Percentiles rank a stretch among this genome's conserved stretches.
Evolutionary conservation across 1,284 basidiomycete genomes (phyloP).

Genomic region (Rhodofomes roseus): DNA sequence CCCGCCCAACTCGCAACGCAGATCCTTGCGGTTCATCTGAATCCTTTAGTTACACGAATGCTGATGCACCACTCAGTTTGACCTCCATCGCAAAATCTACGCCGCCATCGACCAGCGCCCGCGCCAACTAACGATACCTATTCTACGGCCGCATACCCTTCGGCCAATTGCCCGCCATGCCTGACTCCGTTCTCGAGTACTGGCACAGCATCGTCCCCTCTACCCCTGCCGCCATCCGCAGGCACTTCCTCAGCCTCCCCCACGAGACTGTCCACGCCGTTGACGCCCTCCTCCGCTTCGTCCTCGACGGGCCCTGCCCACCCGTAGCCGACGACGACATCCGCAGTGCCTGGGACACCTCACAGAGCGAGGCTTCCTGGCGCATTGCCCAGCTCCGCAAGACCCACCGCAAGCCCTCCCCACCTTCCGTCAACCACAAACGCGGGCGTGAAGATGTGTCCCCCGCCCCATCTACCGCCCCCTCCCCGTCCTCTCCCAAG

Average conservation of each 20-base stretch:
- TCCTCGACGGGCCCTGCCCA: constrained; percentile 17
- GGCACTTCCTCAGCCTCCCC: constrained; percentile 1
- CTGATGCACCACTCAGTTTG: too few species aligned
- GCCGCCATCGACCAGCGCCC: too few species aligned
- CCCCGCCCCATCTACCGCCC: background rate
- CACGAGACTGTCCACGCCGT: constrained; percentile 9
- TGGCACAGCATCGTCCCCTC: constrained; percentile 2
- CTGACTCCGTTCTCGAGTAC: constrained; percentile 1
- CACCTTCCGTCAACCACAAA: constrained; percentile 11
- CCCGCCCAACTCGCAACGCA: too few species aligned
- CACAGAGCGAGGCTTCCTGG: constrained; percentile 15
- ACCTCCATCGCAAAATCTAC: too few species aligned
- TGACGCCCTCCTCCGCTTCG: constrained; percentile 22
- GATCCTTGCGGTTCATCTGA: too few species aligned
- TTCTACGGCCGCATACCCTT: background rate
- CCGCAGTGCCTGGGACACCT: constrained; percentile 12
- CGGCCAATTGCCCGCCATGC: background rate
- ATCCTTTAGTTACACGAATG: too few species aligned
- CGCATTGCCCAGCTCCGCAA: constrained; percentile 15
- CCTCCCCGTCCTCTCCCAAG: background rate
- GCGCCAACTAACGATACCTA: too few species aligned
- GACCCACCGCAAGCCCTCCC: background rate
- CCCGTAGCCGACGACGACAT: background rate
- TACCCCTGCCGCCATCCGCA: background rate
- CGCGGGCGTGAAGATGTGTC: constrained; percentile 19